Base-by-base conservation (phyloP, 345 rosid species). In the Laguncularia racemosa region DNA sequence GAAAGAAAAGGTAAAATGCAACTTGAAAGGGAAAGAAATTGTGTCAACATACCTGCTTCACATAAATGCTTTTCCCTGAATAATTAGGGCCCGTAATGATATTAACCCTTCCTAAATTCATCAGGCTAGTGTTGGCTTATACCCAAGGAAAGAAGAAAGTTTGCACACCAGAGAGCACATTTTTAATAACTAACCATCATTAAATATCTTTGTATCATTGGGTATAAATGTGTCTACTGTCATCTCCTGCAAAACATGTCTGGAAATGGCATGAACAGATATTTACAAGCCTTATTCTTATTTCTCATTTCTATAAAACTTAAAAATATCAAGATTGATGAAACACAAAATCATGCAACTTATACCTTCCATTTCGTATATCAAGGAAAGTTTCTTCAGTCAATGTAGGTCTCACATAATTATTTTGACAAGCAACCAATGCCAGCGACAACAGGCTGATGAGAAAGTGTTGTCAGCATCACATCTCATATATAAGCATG, bases 201-300 rank as follows among this genome's bases (percentile, higher is more conserved):
- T 71, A 63, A 66, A 59, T 67, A 86, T 72, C 67, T 73, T 82
- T 51, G 95, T 89, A 76, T 89, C 85, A 61, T 92, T 92, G 0
- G 99, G 98, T 69, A 92, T 89, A 73, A 89, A 92, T 44, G 99
- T 84, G 78, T 89, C 96, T 10, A 92, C 96, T 0, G 89, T 80
- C 97, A 92, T 85, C 81, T 92, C 99, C 81, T 92, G 99, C 84
- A 92, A 82, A 77, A 85, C 80, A 74, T 92, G 99, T 67, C 99
- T 89, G 85, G 50, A 66, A 64, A 64, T 51, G 56, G 55, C 52
- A 47, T 44, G 44, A 47, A 55, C 14, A 18, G 46, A 12, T 48
- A 33, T 20, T 54, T 28, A 50, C 8, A 61, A 46, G 40, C 26
- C 61, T 44, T 12, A 16, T 44, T 21, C 16, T 46, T 14, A 28